Conservation (phyloP, 306 rosid genomes). For the apple (Malus domestica) region ASM211411v1 NC_041800.1:16088001-16088500, state of each 20-base stretch:
- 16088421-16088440: neutral
- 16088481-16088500: neutral
- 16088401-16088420: neutral
- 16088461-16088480: neutral
- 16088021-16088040: neutral
- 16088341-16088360: constrained; percentile 57
- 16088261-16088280: constrained; percentile 68
- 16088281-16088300: constrained; percentile 68
- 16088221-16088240: constrained; percentile 66
- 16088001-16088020: neutral
- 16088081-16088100: constrained; percentile 10
- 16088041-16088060: neutral
- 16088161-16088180: constrained; percentile 76
- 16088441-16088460: neutral
- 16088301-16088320: constrained; percentile 88
- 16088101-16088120: constrained; percentile 15
- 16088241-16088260: constrained; percentile 80
- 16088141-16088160: constrained; percentile 35
- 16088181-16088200: constrained; percentile 45
- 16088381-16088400: neutral
- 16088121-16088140: constrained; percentile 9
- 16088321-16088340: constrained; percentile 91
- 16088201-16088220: constrained; percentile 52
- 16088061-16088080: constrained; percentile 17
- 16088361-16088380: neutral